A percentile compares a stretch with the other conserved stretches of the same genome.
Conservation (phyloP, 331 rosid species). For the Malus hybrid region DNA sequence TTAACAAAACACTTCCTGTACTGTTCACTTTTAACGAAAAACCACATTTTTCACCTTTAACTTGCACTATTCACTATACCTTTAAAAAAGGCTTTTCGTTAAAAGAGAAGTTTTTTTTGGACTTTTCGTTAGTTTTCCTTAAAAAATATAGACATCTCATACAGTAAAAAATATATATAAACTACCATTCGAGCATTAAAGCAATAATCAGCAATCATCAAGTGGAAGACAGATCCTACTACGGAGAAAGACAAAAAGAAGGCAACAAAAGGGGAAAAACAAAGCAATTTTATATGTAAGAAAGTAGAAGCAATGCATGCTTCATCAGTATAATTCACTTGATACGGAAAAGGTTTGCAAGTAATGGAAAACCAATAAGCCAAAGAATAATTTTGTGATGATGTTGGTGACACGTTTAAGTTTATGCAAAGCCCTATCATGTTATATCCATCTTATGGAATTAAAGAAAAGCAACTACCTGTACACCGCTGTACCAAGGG, state of each 20-base stretch:
- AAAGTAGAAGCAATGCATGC: not conserved
- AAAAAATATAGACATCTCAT: not conserved
- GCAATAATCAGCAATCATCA: not conserved
- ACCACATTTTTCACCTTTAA: no score
- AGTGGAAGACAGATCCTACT: not conserved
- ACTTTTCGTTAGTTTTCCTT: no score
- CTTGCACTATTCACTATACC: no score
- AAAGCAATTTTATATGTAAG: not conserved
- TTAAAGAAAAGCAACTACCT: conserved; percentile 44
- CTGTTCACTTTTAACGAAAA: no score
- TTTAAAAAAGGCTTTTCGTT: no score
- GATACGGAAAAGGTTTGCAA: not conserved
- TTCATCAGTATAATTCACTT: not conserved
- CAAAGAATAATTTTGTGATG: not conserved
- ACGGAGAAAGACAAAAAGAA: not conserved
- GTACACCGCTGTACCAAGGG: conserved; percentile 76
- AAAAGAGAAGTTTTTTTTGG: no score
- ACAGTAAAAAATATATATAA: not conserved
- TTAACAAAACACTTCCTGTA: no score
- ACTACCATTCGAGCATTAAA: not conserved
- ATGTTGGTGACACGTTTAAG: not conserved
- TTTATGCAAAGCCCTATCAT: not conserved
- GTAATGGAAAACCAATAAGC: not conserved
- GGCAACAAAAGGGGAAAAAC: not conserved
- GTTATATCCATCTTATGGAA: not conserved